A percentile compares a stretch with the other conserved stretches of the same genome.
phyloP scores from a whole-genome alignment of 108 stramenopile genomes.

The Cyclotella kingstonii region DNA sequence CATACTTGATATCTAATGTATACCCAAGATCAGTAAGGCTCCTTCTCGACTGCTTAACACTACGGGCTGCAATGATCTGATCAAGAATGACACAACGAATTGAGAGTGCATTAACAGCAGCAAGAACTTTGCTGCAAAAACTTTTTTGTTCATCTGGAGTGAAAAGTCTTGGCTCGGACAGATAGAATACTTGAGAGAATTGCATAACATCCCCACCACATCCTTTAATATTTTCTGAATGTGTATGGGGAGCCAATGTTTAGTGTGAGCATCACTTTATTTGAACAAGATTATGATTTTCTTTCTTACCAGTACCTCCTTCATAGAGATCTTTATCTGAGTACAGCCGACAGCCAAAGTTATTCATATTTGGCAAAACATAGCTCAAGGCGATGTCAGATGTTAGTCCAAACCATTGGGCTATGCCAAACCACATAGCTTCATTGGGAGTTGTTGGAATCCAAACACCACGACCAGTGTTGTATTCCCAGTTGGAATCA shows the following conservation, averaged over 20 bases:
- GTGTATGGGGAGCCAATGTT: background rate
- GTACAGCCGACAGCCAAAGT: conserved; percentile 28
- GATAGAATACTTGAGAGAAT: conserved; percentile 10
- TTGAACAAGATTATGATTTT: too few species aligned
- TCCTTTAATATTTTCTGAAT: conserved; percentile 2
- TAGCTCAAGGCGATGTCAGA: conserved; percentile 9
- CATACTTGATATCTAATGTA: conserved; percentile 1
- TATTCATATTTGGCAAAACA: conserved; percentile 28
- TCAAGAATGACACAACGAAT: conserved; percentile 12
- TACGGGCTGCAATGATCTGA: conserved; percentile 4
- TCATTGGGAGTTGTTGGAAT: conserved; percentile 36
- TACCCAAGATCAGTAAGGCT: conserved; percentile 1
- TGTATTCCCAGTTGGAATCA: background rate
- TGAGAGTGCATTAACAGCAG: background rate
- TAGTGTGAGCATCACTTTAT: too few species aligned
- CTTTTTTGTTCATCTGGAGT: conserved; percentile 24
- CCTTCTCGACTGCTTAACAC: background rate
- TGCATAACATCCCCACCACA: conserved; percentile 23
- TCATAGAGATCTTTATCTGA: conserved; percentile 28
- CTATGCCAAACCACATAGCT: conserved; percentile 17
- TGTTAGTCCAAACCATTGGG: conserved; percentile 25
- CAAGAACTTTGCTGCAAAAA: conserved; percentile 10
- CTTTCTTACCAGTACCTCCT: conserved; percentile 8
- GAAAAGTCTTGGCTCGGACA: conserved; percentile 19
- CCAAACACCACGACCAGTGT: conserved; percentile 32